phyloP scores from a whole-genome alignment of 2,329 filamentous ascomycete species.

The Fusarium oxysporum region DNA sequence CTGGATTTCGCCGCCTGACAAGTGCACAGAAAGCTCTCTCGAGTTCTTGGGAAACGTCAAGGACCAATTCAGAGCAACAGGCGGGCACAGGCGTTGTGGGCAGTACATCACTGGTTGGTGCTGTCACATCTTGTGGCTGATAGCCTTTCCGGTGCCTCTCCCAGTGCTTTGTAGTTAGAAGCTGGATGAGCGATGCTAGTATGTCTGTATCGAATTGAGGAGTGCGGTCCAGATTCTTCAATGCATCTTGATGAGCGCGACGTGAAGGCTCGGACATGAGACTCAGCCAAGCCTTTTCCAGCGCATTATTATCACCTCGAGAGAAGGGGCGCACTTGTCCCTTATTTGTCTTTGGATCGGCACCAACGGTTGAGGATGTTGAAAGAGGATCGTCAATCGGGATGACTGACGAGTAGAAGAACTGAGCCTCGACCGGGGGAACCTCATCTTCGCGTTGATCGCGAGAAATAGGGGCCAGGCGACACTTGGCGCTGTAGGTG shows the following conservation, averaged over 20 bases:
- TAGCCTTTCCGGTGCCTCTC: slow-evolving; percentile 58
- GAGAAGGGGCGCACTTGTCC: slow-evolving; percentile 82
- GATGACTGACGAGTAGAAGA: slow-evolving; percentile 85
- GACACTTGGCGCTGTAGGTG: slow-evolving; percentile 71
- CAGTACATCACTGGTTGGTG: slow-evolving; percentile 45
- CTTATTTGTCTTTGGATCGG: slow-evolving; percentile 65
- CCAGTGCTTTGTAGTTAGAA: slow-evolving; percentile 60
- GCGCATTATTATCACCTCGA: slow-evolving; percentile 78
- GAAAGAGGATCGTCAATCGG: slow-evolving; percentile 92
- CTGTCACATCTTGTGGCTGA: slow-evolving; percentile 47
- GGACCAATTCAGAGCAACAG: slow-evolving; percentile 62
- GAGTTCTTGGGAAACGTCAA: slow-evolving; percentile 61
- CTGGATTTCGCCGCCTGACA: slow-evolving; percentile 53
- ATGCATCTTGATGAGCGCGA: slow-evolving; percentile 58
- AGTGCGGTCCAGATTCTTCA: slow-evolving; percentile 23
- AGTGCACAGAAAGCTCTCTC: slow-evolving; percentile 63
- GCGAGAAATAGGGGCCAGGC: slow-evolving; percentile 60
- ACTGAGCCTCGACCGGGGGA: slow-evolving; percentile 75
- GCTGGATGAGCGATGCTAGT: slow-evolving; percentile 52
- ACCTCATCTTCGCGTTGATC: slow-evolving; percentile 58
- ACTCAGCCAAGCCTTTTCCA: slow-evolving; percentile 81
- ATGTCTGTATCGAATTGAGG: slow-evolving; percentile 28
- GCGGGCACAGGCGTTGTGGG: slow-evolving; percentile 50
- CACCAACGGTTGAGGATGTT: slow-evolving; percentile 63
- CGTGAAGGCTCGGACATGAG: slow-evolving; percentile 64